Evolutionary conservation across 768 basidiomycete genomes (phyloP).

Genomic region (Kwoniella dejecticola): DNA sequence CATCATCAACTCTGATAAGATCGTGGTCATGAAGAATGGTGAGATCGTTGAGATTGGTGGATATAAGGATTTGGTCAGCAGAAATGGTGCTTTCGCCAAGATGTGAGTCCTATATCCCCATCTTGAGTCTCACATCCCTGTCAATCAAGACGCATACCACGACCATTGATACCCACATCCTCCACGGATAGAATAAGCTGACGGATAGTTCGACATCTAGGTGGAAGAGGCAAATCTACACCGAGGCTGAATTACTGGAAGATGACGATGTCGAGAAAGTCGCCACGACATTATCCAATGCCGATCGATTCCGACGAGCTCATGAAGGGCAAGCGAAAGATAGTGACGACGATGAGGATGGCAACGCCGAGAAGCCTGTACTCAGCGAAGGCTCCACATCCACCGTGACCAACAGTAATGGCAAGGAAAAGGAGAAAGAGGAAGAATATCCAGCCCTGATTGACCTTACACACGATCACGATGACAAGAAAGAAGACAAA

Average conservation of each 20-base stretch:
- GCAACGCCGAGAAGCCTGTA: neutral
- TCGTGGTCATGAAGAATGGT: constrained; percentile 88
- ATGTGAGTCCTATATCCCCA: constrained; percentile 27
- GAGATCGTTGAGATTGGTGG: constrained; percentile 69
- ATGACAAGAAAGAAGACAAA: constrained; percentile 58
- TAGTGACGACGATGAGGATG: constrained; percentile 7
- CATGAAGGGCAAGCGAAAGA: constrained; percentile 1
- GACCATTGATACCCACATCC: too few species aligned
- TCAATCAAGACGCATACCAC: too few species aligned
- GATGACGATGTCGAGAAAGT: constrained; percentile 27
- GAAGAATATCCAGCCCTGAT: neutral
- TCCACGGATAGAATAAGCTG: too few species aligned
- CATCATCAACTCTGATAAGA: constrained; percentile 68
- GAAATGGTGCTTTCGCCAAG: constrained; percentile 58
- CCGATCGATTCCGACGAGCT: constrained; percentile 11
- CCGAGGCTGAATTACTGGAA: constrained; percentile 60
- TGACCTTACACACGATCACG: neutral
- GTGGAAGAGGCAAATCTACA: constrained; percentile 83
- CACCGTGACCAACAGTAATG: neutral
- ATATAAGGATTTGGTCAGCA: constrained; percentile 74
- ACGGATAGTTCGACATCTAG: too few species aligned
- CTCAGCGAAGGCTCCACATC: neutral
- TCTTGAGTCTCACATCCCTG: neutral
- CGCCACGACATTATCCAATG: constrained; percentile 7
- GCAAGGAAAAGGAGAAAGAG: too few species aligned